phyloP scores from a whole-genome alignment of 768 basidiomycete genomes.

The Auriscalpium microsporum region DNA sequence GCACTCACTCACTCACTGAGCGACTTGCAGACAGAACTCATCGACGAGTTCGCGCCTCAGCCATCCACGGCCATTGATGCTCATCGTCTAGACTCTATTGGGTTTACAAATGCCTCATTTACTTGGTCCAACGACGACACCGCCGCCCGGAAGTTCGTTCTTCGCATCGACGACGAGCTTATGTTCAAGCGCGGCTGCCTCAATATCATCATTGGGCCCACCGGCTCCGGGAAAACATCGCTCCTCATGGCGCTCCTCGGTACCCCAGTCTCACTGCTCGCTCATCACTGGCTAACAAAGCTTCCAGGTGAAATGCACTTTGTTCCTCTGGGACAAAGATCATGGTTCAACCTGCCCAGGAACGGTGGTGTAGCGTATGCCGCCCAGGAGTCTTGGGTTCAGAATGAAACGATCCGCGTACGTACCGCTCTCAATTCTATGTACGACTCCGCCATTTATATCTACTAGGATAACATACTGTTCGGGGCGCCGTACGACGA shows the following conservation, averaged over 20 bases:
- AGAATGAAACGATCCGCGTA: conserved; percentile 68
- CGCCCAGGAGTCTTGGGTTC: conserved; percentile 81
- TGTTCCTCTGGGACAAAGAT: conserved; percentile 37
- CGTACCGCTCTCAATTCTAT: not conserved
- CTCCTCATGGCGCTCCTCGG: conserved; percentile 55
- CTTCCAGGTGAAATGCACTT: conserved; percentile 56
- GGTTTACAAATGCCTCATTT: conserved; percentile 47
- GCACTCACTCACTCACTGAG: no score
- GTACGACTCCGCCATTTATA: not conserved
- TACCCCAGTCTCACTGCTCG: conserved; percentile 2
- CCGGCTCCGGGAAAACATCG: conserved; percentile 54
- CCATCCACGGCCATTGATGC: conserved; percentile 9
- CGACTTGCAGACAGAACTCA: conserved; percentile 24
- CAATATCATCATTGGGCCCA: conserved; percentile 54
- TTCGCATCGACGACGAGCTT: conserved; percentile 44
- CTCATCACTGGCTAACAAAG: not conserved
- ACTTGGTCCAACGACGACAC: conserved; percentile 37
- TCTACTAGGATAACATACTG: conserved; percentile 37
- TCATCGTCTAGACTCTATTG: conserved; percentile 25
- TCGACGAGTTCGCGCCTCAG: conserved; percentile 20
- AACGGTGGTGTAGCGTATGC: conserved; percentile 67
- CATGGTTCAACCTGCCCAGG: conserved; percentile 66
- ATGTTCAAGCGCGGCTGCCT: conserved; percentile 43
- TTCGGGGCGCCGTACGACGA: conserved; percentile 41
- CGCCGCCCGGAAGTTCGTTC: conserved; percentile 35